These are phyloP conservation scores for Fusarium heterosporum DNA, from an alignment of 2,329 filamentous ascomycete genomes.

Conservation along the genomic window DNA sequence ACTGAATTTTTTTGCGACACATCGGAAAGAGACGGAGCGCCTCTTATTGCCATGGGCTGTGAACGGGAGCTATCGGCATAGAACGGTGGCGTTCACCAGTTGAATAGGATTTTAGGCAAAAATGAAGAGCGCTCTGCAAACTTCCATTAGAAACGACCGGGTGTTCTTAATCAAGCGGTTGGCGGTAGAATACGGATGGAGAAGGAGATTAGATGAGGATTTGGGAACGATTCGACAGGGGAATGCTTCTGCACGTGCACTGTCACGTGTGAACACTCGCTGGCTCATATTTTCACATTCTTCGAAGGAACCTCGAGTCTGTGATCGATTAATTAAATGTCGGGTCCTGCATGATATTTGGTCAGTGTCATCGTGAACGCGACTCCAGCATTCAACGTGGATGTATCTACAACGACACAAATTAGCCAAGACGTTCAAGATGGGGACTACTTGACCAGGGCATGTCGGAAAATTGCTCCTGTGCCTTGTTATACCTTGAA, in stretches of 20 bases:
- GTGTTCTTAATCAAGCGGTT: constrained; percentile 6
- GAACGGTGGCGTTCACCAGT: constrained; percentile 21
- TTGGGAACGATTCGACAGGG: not conserved
- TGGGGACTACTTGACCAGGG: constrained; percentile 25
- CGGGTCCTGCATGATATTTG: not conserved
- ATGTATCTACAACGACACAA: constrained; percentile 12
- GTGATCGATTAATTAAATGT: too few relatives aligned
- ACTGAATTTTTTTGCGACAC: constrained; percentile 9
- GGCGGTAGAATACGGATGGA: not conserved
- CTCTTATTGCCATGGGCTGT: constrained; percentile 4
- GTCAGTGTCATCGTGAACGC: not conserved
- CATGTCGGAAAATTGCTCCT: constrained; percentile 17
- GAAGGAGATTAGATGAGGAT: constrained; percentile 6
- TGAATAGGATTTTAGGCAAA: constrained; percentile 23
- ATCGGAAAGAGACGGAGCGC: constrained; percentile 39
- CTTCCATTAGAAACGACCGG: constrained; percentile 1
- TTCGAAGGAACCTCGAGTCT: not conserved
- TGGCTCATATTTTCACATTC: too few relatives aligned
- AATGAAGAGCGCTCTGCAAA: not conserved
- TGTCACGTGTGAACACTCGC: constrained; percentile 6
- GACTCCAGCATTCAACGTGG: not conserved
- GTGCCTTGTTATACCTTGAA: constrained; percentile 32
- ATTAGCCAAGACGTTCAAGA: constrained; percentile 16
- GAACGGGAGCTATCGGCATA: constrained; percentile 22
- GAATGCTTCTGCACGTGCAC: constrained; percentile 1